phyloP scores from a whole-genome alignment of 805 yeast species.

The Pichia heedii region DNA sequence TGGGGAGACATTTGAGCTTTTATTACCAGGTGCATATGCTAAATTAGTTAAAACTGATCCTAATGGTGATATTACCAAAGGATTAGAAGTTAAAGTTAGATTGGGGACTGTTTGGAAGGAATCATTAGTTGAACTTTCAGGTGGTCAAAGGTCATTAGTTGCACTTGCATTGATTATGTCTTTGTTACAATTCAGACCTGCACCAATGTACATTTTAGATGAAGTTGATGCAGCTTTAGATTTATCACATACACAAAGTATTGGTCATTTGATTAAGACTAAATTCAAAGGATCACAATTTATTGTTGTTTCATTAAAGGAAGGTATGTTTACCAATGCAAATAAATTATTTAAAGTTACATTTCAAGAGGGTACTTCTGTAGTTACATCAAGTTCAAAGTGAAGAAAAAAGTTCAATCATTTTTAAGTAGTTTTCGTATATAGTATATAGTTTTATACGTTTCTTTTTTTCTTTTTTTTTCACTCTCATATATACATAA shows the following conservation, averaged over 20 bases:
- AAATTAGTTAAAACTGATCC: conserved; percentile 75
- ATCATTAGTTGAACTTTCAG: conserved; percentile 86
- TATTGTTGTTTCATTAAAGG: conserved; percentile 92
- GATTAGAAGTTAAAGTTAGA: conserved; percentile 82
- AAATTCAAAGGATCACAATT: conserved; percentile 93
- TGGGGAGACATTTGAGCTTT: conserved; percentile 81
- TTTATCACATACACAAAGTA: conserved; percentile 93
- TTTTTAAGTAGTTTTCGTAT: no score
- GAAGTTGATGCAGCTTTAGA: conserved; percentile 99
- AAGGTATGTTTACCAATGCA: conserved; percentile 97
- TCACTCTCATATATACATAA: no score
- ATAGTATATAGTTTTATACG: no score
- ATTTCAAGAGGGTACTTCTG: conserved; percentile 94
- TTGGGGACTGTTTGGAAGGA: conserved; percentile 94
- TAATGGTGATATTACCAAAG: conserved; percentile 70
- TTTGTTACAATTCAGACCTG: conserved; percentile 87
- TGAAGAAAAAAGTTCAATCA: no score
- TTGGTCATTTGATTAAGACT: conserved; percentile 92
- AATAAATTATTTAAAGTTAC: conserved; percentile 88
- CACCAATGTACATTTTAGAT: conserved; percentile 96
- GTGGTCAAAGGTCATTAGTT: conserved; percentile 93
- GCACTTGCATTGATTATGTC: conserved; percentile 92
- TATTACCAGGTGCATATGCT: conserved; percentile 84
- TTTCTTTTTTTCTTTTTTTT: no score
- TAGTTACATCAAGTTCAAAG: conserved; percentile 46